Conservation (phyloP, 106 monocot genomes). For the Chionographis japonica region DNA sequence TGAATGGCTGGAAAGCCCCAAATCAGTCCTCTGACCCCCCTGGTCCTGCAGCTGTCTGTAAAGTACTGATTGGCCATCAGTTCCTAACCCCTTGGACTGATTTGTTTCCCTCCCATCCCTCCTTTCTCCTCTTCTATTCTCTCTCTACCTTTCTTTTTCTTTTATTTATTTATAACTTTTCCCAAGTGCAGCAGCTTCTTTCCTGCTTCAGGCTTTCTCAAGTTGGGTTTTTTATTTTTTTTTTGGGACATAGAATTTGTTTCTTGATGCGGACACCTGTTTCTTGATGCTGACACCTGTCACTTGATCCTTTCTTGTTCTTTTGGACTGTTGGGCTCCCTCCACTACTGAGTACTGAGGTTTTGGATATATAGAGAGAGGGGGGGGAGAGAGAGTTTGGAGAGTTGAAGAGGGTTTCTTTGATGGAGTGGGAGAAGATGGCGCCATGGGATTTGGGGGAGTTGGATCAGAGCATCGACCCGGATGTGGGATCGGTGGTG, state of each 20-base stretch:
- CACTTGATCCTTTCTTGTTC: too few species aligned
- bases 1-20: conserved; percentile 18
- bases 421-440: conserved; percentile 52
- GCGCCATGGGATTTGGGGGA: conserved; percentile 32
- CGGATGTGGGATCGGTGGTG: too few species aligned
- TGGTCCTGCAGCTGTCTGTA: conserved; percentile 1
- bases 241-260: neutral
- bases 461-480: conserved; percentile 15
- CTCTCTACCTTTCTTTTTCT: neutral
- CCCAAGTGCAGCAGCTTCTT: too few species aligned
- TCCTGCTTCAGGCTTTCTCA: too few species aligned
- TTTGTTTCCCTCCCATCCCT: neutral
- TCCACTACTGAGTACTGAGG: neutral
- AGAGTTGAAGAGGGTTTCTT: conserved; percentile 5
- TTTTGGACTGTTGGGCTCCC: too few species aligned
- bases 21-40: conserved; percentile 9
- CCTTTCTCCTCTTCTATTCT: neutral
- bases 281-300: too few species aligned
- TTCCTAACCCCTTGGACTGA: conserved; percentile 10
- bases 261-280: neutral
- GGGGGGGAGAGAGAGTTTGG: neutral
- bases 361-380: neutral
- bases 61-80: conserved; percentile 15
- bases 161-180: neutral
- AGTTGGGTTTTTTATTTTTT: too few species aligned